phyloP scores from a whole-genome alignment of 768 basidiomycete genomes.

The Daedaleopsis nitida region DNA sequence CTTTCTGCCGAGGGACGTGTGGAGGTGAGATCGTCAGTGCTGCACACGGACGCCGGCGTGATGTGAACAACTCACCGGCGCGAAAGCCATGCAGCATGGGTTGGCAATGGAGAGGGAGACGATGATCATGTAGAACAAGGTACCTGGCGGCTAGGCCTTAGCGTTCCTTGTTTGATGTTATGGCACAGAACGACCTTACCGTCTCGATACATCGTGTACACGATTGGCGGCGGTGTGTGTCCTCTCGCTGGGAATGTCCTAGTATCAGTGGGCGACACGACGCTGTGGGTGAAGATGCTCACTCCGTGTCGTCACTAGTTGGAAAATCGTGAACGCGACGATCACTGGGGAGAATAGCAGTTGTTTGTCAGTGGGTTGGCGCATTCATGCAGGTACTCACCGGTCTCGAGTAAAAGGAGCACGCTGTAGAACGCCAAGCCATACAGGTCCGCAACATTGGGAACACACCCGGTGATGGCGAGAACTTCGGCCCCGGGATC shows the following conservation, averaged over 20 bases:
- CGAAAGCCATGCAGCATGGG: constrained; percentile 6
- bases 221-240: background rate
- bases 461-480: background rate
- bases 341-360: background rate
- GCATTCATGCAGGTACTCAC: background rate
- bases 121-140: constrained; percentile 10
- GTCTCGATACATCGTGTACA: constrained; percentile 12
- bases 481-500: background rate
- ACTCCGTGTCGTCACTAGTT: background rate
- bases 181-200: background rate
- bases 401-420: background rate
- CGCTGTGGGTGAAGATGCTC: background rate
- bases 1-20: background rate
- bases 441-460: background rate
- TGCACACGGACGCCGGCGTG: background rate
- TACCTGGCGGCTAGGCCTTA: background rate
- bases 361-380: background rate
- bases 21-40: background rate
- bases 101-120: constrained; percentile 4
- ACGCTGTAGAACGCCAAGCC: background rate
- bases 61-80: background rate
- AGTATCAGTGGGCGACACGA: background rate
- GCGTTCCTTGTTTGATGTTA: background rate
- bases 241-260: background rate
- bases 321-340: background rate